These are phyloP conservation scores for Danielozyma ontarioensis DNA, from an alignment of 805 yeast species.

Conservation along the genomic window DNA sequence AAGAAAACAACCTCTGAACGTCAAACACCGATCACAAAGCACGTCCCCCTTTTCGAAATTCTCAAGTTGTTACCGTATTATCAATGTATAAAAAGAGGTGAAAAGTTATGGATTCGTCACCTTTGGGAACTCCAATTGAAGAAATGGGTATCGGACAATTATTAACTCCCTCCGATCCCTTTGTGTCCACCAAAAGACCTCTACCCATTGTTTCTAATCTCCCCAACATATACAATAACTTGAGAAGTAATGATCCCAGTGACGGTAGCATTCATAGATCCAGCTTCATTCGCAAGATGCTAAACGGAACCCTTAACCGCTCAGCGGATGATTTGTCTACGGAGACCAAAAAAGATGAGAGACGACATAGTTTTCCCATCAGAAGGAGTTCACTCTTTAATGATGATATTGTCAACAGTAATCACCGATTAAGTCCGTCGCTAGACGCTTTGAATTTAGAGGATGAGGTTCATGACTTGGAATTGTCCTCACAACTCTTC, in stretches of 20 bases:
- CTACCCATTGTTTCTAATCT: constrained; percentile 19
- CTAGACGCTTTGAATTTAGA: neutral
- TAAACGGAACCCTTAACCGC: constrained; percentile 6
- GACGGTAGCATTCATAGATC: constrained; percentile 3
- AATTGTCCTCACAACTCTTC: neutral
- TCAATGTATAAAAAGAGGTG: no score
- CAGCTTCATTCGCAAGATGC: constrained; percentile 7
- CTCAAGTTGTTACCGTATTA: no score
- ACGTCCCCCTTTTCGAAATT: no score
- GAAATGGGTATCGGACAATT: no score
- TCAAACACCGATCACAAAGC: no score
- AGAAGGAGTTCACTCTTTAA: no score
- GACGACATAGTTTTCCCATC: no score
- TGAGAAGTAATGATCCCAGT: constrained; percentile 15
- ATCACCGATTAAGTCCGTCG: neutral
- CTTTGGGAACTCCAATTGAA: no score
- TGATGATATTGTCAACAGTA: no score
- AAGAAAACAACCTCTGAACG: no score
- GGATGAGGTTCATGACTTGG: neutral
- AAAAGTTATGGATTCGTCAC: no score
- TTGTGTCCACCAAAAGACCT: neutral
- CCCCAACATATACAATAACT: constrained; percentile 15
- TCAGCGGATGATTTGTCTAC: constrained; percentile 7
- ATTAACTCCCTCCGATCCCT: neutral
- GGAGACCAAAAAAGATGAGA: constrained; percentile 1